A percentile compares a stretch with the other conserved stretches of the same genome.
Conservation (phyloP, 306 rosid genomes). For the Vigna reflexopilosa region DNA sequence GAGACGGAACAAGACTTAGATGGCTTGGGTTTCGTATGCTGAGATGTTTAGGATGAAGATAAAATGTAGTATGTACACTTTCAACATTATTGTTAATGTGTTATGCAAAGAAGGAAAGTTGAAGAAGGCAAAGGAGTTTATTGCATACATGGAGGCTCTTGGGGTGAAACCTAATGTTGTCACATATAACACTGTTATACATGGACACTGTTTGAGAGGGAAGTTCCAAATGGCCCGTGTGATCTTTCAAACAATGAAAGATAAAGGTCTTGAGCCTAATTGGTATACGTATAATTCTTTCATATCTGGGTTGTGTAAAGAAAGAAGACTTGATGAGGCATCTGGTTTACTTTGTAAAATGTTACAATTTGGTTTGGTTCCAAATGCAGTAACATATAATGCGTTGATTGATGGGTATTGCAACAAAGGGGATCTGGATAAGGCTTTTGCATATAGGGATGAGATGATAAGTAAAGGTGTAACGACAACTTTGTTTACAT, state of each 20-base stretch:
- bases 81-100: constrained; percentile 84
- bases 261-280: constrained; percentile 70
- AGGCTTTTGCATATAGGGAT: constrained; percentile 70
- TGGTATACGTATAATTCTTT: constrained; percentile 70
- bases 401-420: constrained; percentile 80
- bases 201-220: constrained; percentile 66
- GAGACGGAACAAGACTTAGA: constrained; percentile 59
- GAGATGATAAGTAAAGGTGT: constrained; percentile 76
- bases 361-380: constrained; percentile 61
- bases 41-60: constrained; percentile 86
- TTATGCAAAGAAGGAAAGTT: constrained; percentile 86
- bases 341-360: constrained; percentile 57
- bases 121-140: constrained; percentile 76
- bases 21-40: constrained; percentile 79
- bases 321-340: constrained; percentile 70
- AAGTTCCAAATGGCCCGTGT: constrained; percentile 57
- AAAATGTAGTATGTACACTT: constrained; percentile 66
- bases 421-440: constrained; percentile 71
- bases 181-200: constrained; percentile 78
- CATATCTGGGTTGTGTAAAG: constrained; percentile 72
- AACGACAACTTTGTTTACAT: constrained; percentile 42
- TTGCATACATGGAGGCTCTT: constrained; percentile 69
- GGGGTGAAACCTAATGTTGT: constrained; percentile 69
- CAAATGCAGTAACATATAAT: constrained; percentile 75
- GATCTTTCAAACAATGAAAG: constrained; percentile 60